These are phyloP conservation scores for Hypocrella siamensis DNA, from an alignment of 2,329 filamentous ascomycete species.

Conservation along the genomic window DNA sequence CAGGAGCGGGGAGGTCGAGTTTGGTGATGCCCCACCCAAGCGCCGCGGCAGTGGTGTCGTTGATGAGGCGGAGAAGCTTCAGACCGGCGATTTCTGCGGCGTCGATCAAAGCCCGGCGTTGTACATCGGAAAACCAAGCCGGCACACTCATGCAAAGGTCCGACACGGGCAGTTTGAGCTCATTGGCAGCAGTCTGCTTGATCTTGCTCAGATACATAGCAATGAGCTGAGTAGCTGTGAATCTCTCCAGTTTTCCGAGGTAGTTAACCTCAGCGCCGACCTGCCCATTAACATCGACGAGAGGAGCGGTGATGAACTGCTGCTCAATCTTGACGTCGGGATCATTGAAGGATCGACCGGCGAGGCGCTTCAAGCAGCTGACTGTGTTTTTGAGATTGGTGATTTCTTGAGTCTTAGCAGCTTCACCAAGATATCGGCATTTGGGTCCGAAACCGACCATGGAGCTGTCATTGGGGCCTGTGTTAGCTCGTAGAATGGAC, in stretches of 20 bases:
- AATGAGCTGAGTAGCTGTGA: conserved; percentile 83
- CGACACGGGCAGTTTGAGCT: conserved; percentile 80
- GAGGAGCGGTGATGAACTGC: conserved; percentile 69
- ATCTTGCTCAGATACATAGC: conserved; percentile 95
- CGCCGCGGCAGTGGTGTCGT: conserved; percentile 92
- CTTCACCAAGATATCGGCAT: conserved; percentile 83
- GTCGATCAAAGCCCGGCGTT: conserved; percentile 79
- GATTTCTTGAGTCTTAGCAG: conserved; percentile 96
- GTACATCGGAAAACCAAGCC: conserved; percentile 91
- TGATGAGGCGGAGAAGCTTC: conserved; percentile 86
- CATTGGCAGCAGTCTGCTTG: conserved; percentile 70
- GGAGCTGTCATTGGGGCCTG: conserved; percentile 40
- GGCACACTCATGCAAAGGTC: conserved; percentile 92
- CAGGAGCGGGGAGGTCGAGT: conserved; percentile 71
- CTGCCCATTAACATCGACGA: conserved; percentile 85
- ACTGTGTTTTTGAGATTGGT: conserved; percentile 99
- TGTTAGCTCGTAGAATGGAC: neutral
- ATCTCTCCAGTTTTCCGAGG: conserved; percentile 86
- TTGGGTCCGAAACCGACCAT: conserved; percentile 92
- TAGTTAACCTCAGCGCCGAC: conserved; percentile 90
- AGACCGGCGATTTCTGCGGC: conserved; percentile 87
- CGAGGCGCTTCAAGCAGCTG: conserved; percentile 78
- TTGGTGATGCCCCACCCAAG: conserved; percentile 98
- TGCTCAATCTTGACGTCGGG: conserved; percentile 90
- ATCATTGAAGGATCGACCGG: conserved; percentile 72